Evolutionary conservation across 2,329 filamentous ascomycete species (phyloP), one percentile per base, ranked within the genome.

Genomic region (Aspergillus japonicus): DNA sequence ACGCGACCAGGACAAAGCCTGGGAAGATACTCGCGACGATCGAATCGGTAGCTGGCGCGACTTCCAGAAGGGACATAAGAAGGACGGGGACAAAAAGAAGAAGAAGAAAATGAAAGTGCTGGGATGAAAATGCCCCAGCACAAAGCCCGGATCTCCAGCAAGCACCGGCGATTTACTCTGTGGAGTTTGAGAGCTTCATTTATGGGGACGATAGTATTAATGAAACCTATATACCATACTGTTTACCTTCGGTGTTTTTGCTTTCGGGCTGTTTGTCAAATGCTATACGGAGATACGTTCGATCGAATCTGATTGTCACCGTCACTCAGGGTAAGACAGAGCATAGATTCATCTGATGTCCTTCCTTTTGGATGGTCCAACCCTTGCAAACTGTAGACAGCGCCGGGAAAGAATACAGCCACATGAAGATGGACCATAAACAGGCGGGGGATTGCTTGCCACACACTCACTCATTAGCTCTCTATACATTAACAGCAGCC

Each of bases 41-140:
- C 85, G 95, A 65, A 98, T 99, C 77, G 91, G 88, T 65, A 96
- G 90, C 75, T 99, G 95, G 95, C 86, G 95, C 59, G 86, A 92
- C 66, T 99, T 96, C 71, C 88, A 95, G 75, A 95, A 96, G 79
- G 79, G 75, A 7, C 75, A 78, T 60, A 85, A 85, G 62, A 87
- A 84, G 76, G 81, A 80, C 48, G 79, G 75, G 66, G 70, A 74
- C 19, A 75, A 72, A 44, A 73, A 73, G 75, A 90, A 90, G 81
- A 90, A 91, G 73, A 82, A 81, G 70, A 78, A 78, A 69, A 71
- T 80, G 78, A 82, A 82, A 64, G 79, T 82, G 5, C 61, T 82
- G 35, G 79, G 79, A 16, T 81, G 63, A 71, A 29, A 8, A 29
- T 29, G 26, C 26, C 7, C 26, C 26, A 26, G 7, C 26, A 26